These are phyloP conservation scores for Claviceps sp. DNA, from an alignment of 2,329 filamentous ascomycete species.

Conservation along the genomic window DNA sequence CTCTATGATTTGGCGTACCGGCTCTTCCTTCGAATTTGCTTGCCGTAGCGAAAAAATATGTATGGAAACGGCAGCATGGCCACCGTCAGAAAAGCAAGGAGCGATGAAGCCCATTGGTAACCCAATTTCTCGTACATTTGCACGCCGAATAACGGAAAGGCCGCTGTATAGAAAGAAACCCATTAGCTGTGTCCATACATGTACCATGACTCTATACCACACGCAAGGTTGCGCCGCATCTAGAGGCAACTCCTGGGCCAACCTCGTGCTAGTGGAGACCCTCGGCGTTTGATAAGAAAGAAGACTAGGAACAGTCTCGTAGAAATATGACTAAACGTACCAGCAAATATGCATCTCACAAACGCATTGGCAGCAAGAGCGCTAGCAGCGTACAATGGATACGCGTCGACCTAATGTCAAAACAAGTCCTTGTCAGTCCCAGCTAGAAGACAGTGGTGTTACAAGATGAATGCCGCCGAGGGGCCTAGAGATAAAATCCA, in stretches of 20 bases:
- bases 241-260: too few species aligned
- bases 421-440: background rate
- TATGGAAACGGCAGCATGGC: conserved; percentile 52
- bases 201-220: background rate
- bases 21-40: conserved; percentile 40
- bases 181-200: conserved; percentile 6
- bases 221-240: too few species aligned
- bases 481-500: background rate
- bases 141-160: conserved; percentile 62
- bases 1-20: conserved; percentile 31
- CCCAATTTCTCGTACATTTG: conserved; percentile 60
- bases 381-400: conserved; percentile 60
- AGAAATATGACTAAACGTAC: conserved; percentile 21
- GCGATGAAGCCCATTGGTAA: conserved; percentile 53
- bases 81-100: conserved; percentile 48
- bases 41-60: conserved; percentile 48
- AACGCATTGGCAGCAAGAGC: conserved; percentile 78
- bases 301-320: background rate
- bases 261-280: too few species aligned
- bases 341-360: conserved; percentile 62
- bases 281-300: background rate
- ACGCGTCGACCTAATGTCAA: conserved; percentile 49
- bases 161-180: conserved; percentile 30
- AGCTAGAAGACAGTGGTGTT: too few species aligned
- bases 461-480: background rate